phyloP scores from a whole-genome alignment of 148 eudicot species.

The Mesembryanthemum crystallinum region DNA sequence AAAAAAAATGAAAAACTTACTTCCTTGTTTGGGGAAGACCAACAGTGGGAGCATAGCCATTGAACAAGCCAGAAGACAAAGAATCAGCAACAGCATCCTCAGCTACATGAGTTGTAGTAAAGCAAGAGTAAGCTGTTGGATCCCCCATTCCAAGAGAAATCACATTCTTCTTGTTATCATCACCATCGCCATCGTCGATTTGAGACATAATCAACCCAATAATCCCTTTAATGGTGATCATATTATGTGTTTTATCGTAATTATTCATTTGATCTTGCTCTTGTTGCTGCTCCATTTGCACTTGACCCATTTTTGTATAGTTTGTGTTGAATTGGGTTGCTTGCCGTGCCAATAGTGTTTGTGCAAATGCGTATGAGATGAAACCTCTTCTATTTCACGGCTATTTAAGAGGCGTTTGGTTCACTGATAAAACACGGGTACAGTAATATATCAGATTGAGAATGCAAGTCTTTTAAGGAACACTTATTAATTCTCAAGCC shows the following conservation, averaged over 20 bases:
- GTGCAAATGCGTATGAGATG: not conserved
- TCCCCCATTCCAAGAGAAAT: slow-evolving; percentile 93
- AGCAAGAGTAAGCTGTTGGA: slow-evolving; percentile 78
- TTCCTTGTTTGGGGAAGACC: slow-evolving; percentile 85
- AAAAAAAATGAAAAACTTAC: slow-evolving; percentile 32
- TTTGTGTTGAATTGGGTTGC: slow-evolving; percentile 2
- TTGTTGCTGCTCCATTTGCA: not conserved
- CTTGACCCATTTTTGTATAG: slow-evolving; percentile 21
- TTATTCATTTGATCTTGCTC: not conserved
- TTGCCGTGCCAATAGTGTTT: slow-evolving; percentile 4
- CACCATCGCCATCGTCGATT: slow-evolving; percentile 32
- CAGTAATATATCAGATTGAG: too few relatives aligned
- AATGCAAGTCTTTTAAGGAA: too few relatives aligned
- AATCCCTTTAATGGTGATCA: slow-evolving; percentile 81
- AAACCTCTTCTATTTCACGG: not conserved
- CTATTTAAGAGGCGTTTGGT: too few relatives aligned
- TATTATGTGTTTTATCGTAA: slow-evolving; percentile 25
- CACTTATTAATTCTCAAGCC: too few relatives aligned
- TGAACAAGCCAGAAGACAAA: slow-evolving; percentile 51
- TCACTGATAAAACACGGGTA: too few relatives aligned
- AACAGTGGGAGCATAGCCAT: slow-evolving; percentile 86
- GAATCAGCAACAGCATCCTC: slow-evolving; percentile 53
- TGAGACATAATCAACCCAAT: slow-evolving; percentile 61
- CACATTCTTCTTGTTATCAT: slow-evolving; percentile 29
- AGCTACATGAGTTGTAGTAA: slow-evolving; percentile 44